Evolutionary conservation across 306 rosid species (phyloP), one percentile per base, ranked within the genome.

Genomic region (Pyrus betulifolia): DNA sequence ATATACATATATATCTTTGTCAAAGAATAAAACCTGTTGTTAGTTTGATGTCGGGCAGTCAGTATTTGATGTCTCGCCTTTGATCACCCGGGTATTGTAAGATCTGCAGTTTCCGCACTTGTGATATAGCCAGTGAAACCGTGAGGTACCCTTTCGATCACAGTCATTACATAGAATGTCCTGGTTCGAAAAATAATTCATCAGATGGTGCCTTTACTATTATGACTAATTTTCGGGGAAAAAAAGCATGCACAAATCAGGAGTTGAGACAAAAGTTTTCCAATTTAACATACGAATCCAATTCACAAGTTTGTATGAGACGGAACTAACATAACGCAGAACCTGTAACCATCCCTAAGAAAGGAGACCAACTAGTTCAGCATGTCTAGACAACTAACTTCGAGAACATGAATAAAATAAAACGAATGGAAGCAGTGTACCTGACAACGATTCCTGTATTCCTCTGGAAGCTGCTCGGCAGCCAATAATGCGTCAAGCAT

Each of bases 401-500:
- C 4, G 17, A 31, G n/a, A 55, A 22, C 35, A 65, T 28, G 49
- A 66, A 69, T 14, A 74, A 10, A 45, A 54, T 31, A 57, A 80
- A 68, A 76, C 6, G 35, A 71, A 10, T 4, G 21, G 27, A 45
- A 57, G 40, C 62, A 79, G 60, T 5, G 49, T 84, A 96, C 99
- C 97, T 96, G 99, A 81, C 79, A 46, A 65, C 89, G 97, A 78
- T 89, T 93, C 77, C 88, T 86, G 81, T 89, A 96, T 80, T 96
- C 99, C 80, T 91, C 98, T 30, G 99, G 99, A 76, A 96, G 98
- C 87, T 87, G 93, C 85, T 96, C 99, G 8, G 99, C 85, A 65
- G 98, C 96, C 89, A 96, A 85, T 76, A 96, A 81, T 35, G 98
- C 99, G 75, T 96, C 99, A 85, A 96, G 99, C 99, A 96, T 96